Percentiles rank a stretch among this genome's conserved stretches.
phyloP scores from a whole-genome alignment of 805 yeast species.

The Clavispora fructus region DNA sequence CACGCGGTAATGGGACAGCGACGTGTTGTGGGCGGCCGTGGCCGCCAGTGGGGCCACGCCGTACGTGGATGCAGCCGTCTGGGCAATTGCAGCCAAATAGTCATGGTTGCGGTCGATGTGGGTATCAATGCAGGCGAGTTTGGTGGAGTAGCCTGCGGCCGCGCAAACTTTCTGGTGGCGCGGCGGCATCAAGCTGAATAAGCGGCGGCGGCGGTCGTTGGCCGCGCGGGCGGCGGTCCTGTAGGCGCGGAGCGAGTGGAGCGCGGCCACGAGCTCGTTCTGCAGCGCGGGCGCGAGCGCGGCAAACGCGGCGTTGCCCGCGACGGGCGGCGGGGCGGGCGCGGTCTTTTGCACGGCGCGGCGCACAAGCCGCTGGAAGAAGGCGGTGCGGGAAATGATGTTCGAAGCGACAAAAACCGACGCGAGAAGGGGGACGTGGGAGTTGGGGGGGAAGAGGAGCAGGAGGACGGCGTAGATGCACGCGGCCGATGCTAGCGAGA shows the following conservation, averaged over 20 bases:
- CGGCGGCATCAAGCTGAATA: constrained; percentile 45
- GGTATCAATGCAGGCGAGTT: constrained; percentile 46
- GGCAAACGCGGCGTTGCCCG: neutral
- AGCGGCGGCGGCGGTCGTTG: constrained; percentile 41
- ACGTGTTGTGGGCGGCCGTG: constrained; percentile 25
- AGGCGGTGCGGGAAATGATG: constrained; percentile 26
- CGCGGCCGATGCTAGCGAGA: constrained; percentile 5
- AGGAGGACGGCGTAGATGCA: constrained; percentile 17
- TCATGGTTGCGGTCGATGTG: constrained; percentile 44
- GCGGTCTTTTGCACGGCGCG: neutral
- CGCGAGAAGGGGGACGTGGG: constrained; percentile 24
- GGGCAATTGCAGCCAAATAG: constrained; percentile 42
- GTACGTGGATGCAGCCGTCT: neutral
- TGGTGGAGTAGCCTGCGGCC: constrained; percentile 48
- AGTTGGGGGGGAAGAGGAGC: constrained; percentile 11
- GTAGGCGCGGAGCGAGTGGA: constrained; percentile 46
- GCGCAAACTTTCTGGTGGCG: constrained; percentile 53
- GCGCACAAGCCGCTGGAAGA: constrained; percentile 12
- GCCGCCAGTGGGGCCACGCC: constrained; percentile 14
- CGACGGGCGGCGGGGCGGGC: neutral
- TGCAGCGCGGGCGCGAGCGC: constrained; percentile 18
- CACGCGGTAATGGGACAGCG: constrained; percentile 37
- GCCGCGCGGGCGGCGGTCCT: constrained; percentile 30
- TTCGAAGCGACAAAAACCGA: constrained; percentile 27
- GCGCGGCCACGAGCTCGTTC: constrained; percentile 35